Evolutionary conservation across 139 green algal genomes (phyloP).

Genomic region (Dunaliella sp.): DNA sequence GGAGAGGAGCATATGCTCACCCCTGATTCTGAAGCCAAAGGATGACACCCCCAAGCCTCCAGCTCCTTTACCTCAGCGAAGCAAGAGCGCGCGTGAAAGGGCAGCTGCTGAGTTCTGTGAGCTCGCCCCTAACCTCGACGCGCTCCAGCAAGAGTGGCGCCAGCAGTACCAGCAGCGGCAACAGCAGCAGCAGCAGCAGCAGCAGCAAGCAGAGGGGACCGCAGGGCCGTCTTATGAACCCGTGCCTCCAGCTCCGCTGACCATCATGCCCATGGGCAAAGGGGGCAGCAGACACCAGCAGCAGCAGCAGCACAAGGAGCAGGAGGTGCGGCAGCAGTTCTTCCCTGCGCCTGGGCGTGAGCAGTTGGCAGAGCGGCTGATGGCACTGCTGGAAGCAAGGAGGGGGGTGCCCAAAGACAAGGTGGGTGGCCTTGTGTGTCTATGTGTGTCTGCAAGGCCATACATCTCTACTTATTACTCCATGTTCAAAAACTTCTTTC

Average conservation of each 20-base stretch:
- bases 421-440: no score
- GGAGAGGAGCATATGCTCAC: no score
- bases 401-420: not conserved
- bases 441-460: no score
- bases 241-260: not conserved
- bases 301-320: not conserved
- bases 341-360: not conserved
- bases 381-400: constrained; percentile 1
- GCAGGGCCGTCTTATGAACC: not conserved
- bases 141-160: not conserved
- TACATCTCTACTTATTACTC: no score
- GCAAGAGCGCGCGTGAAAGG: not conserved
- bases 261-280: not conserved
- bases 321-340: not conserved
- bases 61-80: no score
- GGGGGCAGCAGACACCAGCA: not conserved
- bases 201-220: not conserved
- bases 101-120: not conserved
- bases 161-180: not conserved
- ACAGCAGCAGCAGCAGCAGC: not conserved
- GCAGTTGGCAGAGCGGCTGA: not conserved
- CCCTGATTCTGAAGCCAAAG: no score
- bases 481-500: no score
- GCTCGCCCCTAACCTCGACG: no score
- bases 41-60: no score